Conservation (phyloP, 2,329 filamentous ascomycete species). For the Dendrostoma leiphaemia region DNA sequence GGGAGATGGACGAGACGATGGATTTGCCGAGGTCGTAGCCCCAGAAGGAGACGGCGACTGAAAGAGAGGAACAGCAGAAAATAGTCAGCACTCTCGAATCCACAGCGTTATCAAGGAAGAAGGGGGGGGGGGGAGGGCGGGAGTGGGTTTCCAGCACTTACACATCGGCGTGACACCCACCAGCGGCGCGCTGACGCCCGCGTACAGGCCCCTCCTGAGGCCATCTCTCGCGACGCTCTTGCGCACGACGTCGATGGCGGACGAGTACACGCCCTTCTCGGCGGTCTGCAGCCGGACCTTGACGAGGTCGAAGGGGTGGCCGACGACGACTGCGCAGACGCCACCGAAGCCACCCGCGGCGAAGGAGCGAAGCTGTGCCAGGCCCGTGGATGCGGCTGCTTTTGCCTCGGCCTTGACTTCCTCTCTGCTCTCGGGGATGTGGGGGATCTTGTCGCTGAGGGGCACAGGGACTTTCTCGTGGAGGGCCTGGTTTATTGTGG, state of each 20-base stretch:
- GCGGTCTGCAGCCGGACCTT: constrained; percentile 97
- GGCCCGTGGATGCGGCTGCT: constrained; percentile 35
- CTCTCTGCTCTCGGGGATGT: constrained; percentile 42
- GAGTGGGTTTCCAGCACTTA: no score
- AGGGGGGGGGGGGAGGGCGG: background rate
- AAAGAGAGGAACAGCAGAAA: background rate
- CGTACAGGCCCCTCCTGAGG: constrained; percentile 77
- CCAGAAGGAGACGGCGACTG: constrained; percentile 72
- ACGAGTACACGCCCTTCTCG: constrained; percentile 86
- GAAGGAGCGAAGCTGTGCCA: constrained; percentile 71
- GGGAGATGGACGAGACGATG: constrained; percentile 69
- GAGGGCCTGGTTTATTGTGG: constrained; percentile 31
- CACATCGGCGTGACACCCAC: constrained; percentile 99
- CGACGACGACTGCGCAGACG: constrained; percentile 88
- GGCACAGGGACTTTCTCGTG: constrained; percentile 31
- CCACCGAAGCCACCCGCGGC: constrained; percentile 90
- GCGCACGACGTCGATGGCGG: constrained; percentile 86
- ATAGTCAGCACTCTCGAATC: constrained; percentile 2
- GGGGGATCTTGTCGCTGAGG: constrained; percentile 39
- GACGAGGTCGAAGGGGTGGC: constrained; percentile 96
- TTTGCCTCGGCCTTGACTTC: constrained; percentile 44
- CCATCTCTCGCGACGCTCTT: constrained; percentile 89
- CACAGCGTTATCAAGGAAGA: background rate
- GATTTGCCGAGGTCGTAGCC: constrained; percentile 95
- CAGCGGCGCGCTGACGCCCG: constrained; percentile 92